Conservation (phyloP, 1,284 basidiomycete genomes). For the Ustilago trichophora region DNA sequence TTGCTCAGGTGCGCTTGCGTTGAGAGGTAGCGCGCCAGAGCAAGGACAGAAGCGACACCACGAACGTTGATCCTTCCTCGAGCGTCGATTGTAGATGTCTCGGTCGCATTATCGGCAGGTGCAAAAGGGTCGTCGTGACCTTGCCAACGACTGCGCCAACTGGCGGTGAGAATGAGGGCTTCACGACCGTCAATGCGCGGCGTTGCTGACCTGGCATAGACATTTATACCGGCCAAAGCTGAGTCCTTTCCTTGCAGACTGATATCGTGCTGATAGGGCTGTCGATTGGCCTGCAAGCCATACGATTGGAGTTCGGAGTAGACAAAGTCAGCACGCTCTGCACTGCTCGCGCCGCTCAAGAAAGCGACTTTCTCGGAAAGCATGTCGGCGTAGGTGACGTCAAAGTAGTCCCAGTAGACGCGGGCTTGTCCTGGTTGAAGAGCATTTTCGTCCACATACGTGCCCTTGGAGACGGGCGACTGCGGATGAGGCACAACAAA, state of each 20-base stretch:
- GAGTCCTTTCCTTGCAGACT: neutral
- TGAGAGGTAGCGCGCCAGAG: conserved; percentile 82
- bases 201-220: conserved; percentile 81
- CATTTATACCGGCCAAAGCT: conserved; percentile 74
- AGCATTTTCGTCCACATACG: conserved; percentile 66
- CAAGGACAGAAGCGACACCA: conserved; percentile 83
- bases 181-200: conserved; percentile 89
- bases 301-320: conserved; percentile 41
- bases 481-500: conserved; percentile 50
- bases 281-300: conserved; percentile 45
- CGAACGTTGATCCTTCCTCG: conserved; percentile 78
- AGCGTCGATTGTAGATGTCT: conserved; percentile 1
- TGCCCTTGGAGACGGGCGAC: conserved; percentile 52
- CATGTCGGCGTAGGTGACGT: conserved; percentile 56
- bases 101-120: conserved; percentile 6
- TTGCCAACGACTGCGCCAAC: conserved; percentile 66
- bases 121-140: conserved; percentile 33
- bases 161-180: conserved; percentile 70
- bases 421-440: conserved; percentile 59
- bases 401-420: conserved; percentile 52
- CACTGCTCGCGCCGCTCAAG: conserved; percentile 9
- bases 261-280: conserved; percentile 14
- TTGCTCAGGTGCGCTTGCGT: conserved; percentile 54
- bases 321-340: conserved; percentile 44
- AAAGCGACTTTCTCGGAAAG: conserved; percentile 40